These are phyloP conservation scores for Penicillium sp. DNA, from an alignment of 2,329 filamentous ascomycete species.

Conservation along the genomic window DNA sequence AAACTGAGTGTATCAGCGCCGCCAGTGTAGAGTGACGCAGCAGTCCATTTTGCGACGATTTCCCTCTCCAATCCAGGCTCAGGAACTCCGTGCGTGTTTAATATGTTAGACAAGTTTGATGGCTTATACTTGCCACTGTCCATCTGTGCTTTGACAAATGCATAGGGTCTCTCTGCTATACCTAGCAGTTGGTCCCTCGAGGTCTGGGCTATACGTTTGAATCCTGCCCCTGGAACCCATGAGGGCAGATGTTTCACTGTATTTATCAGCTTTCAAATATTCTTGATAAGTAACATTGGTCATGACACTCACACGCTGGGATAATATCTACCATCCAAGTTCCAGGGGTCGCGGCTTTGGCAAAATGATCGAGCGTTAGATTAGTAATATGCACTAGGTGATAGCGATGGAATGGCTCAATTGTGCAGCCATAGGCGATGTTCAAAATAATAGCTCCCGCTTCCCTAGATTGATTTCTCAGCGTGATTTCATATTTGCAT, in stretches of 20 bases:
- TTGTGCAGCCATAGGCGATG: conserved; percentile 54
- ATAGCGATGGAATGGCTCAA: conserved; percentile 47
- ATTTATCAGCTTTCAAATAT: neutral
- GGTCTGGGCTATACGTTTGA: conserved; percentile 50
- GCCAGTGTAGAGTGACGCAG: conserved; percentile 50
- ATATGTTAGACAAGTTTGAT: conserved; percentile 29
- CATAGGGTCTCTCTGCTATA: conserved; percentile 50
- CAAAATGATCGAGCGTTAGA: conserved; percentile 49
- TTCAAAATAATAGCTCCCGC: conserved; percentile 52
- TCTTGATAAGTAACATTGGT: neutral
- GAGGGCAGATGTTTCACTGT: conserved; percentile 50
- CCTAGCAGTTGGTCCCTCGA: conserved; percentile 43
- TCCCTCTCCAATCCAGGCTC: conserved; percentile 34
- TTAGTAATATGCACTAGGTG: conserved; percentile 53
- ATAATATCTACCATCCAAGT: conserved; percentile 55
- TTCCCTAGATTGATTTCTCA: conserved; percentile 31
- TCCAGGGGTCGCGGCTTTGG: conserved; percentile 49
- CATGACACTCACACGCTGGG: conserved; percentile 45
- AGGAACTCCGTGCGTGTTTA: conserved; percentile 18
- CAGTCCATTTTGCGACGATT: conserved; percentile 50
- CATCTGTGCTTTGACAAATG: conserved; percentile 28
- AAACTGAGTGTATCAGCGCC: conserved; percentile 49
- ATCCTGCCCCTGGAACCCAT: conserved; percentile 54
- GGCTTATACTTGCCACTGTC: conserved; percentile 11
- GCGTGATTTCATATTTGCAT: neutral